phyloP scores from a whole-genome alignment of 768 basidiomycete species.

The Psilocybe subaeruginosa region DNA sequence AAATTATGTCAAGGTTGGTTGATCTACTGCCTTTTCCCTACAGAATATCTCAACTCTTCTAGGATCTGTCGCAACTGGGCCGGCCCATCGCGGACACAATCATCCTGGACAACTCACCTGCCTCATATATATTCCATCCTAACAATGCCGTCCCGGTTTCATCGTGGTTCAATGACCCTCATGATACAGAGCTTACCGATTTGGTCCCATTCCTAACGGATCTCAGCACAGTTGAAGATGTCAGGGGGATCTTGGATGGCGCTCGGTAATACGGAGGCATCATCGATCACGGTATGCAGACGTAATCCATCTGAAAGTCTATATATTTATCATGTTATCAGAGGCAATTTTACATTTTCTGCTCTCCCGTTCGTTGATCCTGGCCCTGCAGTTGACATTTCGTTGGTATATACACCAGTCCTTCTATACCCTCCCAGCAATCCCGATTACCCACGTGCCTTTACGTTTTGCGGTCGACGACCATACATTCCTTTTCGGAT shows the following conservation, averaged over 20 bases:
- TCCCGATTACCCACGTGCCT: constrained; percentile 7
- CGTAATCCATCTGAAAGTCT: neutral
- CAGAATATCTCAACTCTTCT: constrained; percentile 12
- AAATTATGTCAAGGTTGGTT: constrained; percentile 94
- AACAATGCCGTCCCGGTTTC: constrained; percentile 99
- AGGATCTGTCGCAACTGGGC: constrained; percentile 98
- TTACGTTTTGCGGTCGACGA: constrained; percentile 9
- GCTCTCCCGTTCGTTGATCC: neutral
- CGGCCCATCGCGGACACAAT: constrained; percentile 93
- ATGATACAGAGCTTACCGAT: constrained; percentile 97
- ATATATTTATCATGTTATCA: neutral
- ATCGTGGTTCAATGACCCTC: constrained; percentile 99
- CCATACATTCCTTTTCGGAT: constrained; percentile 5
- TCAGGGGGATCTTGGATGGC: constrained; percentile 89
- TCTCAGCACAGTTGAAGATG: constrained; percentile 82
- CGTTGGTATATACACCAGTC: constrained; percentile 18
- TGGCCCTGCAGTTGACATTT: constrained; percentile 5
- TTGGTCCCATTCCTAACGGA: constrained; percentile 94
- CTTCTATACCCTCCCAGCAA: constrained; percentile 20
- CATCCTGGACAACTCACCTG: constrained; percentile 98
- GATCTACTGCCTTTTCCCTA: neutral
- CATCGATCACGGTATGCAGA: neutral
- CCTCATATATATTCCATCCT: constrained; percentile 98
- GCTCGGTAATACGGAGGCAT: constrained; percentile 54
- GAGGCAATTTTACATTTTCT: neutral